These are phyloP conservation scores for Fraxinus sp. DNA, from an alignment of 305 asterid species.

Conservation along the genomic window DNA sequence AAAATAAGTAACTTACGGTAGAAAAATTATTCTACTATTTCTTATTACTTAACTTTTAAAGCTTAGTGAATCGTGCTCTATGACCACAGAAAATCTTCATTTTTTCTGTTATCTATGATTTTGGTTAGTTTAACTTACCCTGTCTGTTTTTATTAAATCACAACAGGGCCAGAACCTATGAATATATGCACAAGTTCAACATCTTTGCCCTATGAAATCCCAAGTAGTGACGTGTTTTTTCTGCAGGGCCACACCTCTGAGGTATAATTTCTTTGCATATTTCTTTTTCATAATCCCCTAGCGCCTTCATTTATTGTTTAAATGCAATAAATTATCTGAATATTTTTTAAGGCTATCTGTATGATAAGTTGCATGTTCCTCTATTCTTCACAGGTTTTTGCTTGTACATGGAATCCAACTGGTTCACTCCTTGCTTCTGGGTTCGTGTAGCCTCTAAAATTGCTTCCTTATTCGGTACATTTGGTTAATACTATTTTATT, in stretches of 20 bases:
- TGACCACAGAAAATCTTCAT: not conserved
- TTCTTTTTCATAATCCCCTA: constrained; percentile 11
- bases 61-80: not conserved
- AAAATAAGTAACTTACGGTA: not conserved
- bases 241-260: constrained; percentile 96
- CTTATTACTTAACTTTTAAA: not conserved
- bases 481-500: constrained; percentile 8
- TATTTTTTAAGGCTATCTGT: constrained; percentile 3
- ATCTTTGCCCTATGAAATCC: constrained; percentile 66
- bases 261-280: constrained; percentile 45
- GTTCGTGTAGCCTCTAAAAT: constrained; percentile 43
- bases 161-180: constrained; percentile 84
- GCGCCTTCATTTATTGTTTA: not conserved
- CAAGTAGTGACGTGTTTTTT: constrained; percentile 61
- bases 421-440: constrained; percentile 98
- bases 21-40: not conserved
- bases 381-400: constrained; percentile 71
- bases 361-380: constrained; percentile 22
- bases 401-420: constrained; percentile 92
- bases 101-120: not conserved
- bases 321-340: constrained; percentile 10
- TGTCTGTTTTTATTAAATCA: constrained; percentile 23
- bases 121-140: constrained; percentile 22
- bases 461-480: not conserved
- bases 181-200: constrained; percentile 60